Conservation (phyloP, 73 alveolate genomes). For the Paramecium octaurelia region DNA sequence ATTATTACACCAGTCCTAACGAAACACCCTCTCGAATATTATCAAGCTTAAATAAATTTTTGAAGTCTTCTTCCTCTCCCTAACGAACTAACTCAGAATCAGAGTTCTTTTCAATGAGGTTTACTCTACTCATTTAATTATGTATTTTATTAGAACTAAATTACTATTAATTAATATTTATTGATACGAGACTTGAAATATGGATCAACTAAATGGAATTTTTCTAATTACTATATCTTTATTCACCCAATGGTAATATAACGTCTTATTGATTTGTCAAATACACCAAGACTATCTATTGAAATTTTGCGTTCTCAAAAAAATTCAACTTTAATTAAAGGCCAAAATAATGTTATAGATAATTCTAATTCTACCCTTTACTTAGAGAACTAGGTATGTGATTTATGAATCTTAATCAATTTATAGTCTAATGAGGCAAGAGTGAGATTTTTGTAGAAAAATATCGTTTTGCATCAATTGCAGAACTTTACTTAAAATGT, state of each 20-base stretch:
- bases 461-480: background rate
- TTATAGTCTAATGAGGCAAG: background rate
- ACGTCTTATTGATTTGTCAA: background rate
- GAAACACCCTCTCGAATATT: conserved; percentile 39
- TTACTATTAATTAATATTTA: background rate
- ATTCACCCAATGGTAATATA: background rate
- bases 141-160: background rate
- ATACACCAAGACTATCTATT: too few relatives aligned
- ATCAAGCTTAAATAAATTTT: conserved; percentile 15
- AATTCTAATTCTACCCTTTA: background rate
- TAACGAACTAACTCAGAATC: background rate
- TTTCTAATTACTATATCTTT: background rate
- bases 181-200: background rate
- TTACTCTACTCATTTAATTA: background rate
- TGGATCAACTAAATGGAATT: background rate
- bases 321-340: too few relatives aligned
- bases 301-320: too few relatives aligned
- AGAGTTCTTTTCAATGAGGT: background rate
- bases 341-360: background rate
- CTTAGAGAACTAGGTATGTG: too few relatives aligned
- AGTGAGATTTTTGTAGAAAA: background rate
- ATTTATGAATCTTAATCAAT: background rate
- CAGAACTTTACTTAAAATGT: too few relatives aligned
- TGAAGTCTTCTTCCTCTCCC: conserved; percentile 21
- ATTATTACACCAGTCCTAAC: background rate